Base-by-base conservation (phyloP, 2,329 filamentous ascomycete species). In the Aureobasidium sp. region DNA sequence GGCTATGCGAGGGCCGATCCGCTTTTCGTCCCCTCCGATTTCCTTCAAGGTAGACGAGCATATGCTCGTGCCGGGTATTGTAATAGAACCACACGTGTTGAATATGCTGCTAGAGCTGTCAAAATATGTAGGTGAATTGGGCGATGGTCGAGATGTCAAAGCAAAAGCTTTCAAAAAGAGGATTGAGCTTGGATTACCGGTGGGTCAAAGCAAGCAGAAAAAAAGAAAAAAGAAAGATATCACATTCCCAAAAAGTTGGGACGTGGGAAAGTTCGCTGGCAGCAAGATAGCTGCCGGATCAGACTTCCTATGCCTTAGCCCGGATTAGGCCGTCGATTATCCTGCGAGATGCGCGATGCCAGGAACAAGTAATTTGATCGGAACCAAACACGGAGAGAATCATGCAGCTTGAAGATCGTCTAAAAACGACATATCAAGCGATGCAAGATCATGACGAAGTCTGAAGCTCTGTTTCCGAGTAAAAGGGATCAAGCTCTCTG, bases 281-380 rank as follows among this genome's bases (percentile, higher is more conserved):
- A 52, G 19, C 41, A 41, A 42, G 38, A 44, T 32, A 29, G 41
- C 40, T 39, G 41, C n/a, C 40, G 51, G 51, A 54, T 45, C 51
- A 25, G 24, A 3, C 25, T 51, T 51, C 37, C 35, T 32, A 22
- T 51, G 48, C 48, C 21, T 51, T 51, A 53, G 30, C 25, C 34
- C 40, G 51, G 19, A 27, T 45, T 53, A 39, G 42, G 27, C 35
- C 32, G 35, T 40, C 17, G 42, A 53, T 47, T 37, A 44, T 37
- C 22, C 44, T 48, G 47, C 48, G 17, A 47, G 34, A 54, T 54
- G 52, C 41, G 37, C 44, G 38, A 51, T 51, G 38, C 53, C 53
- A 55, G 53, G 53, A 55, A 55, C 53, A 55, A 55, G 53, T 42
- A 49, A 44, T 53, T 42, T 42, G 30, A 21, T 37, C 32, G 38